Conservation (phyloP, 805 yeast genomes). For the Blastobotrys attinorum region DNA sequence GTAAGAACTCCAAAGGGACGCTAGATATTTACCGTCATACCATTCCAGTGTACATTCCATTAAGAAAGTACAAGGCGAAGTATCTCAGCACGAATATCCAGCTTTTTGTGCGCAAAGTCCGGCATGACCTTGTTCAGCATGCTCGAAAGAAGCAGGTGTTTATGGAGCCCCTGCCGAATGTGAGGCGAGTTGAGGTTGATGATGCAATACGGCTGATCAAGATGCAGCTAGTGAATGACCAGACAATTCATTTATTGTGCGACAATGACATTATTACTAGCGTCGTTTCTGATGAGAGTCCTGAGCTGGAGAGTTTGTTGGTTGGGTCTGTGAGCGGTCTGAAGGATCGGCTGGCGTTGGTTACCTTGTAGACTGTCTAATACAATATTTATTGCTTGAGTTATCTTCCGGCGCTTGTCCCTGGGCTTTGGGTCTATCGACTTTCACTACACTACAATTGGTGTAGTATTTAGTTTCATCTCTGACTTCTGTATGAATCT, state of each 20-base stretch:
- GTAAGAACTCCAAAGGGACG: constrained; percentile 6
- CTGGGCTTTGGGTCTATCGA: no score
- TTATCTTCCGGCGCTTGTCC: no score
- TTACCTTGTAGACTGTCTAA: neutral
- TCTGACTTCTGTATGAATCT: no score
- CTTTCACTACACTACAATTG: no score
- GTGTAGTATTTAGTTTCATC: no score
- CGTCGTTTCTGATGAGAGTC: neutral
- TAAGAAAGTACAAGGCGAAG: constrained; percentile 6
- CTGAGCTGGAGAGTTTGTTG: neutral
- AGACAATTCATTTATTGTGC: constrained; percentile 6
- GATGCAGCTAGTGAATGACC: constrained; percentile 7
- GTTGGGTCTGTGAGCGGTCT: neutral
- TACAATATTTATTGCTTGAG: no score
- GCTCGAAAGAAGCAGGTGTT: constrained; percentile 69
- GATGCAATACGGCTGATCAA: constrained; percentile 12
- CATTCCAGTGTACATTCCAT: constrained; percentile 13
- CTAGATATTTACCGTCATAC: constrained; percentile 13
- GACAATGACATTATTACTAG: constrained; percentile 2
- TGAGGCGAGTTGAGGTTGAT: constrained; percentile 11
- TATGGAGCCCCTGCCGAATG: constrained; percentile 51
- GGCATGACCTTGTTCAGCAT: constrained; percentile 50
- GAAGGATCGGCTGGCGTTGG: neutral
- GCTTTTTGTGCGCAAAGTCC: constrained; percentile 13
- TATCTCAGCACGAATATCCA: constrained; percentile 10